Percentiles rank a stretch among this genome's conserved stretches.
Evolutionary conservation across 768 basidiomycete genomes (phyloP).

Genomic region (Pleurotus pulmonarius): DNA sequence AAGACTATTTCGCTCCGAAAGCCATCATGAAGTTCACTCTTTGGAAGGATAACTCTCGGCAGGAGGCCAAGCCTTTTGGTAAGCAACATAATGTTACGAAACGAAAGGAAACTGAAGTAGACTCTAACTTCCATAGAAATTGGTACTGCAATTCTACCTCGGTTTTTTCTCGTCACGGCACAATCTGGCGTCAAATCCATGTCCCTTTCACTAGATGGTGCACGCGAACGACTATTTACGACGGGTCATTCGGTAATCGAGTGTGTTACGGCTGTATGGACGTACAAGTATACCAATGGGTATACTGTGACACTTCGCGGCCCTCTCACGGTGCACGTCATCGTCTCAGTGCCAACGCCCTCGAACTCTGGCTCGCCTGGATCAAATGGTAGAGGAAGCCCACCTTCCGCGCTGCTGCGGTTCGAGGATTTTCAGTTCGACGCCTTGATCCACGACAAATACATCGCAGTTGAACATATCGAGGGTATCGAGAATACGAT

Average conservation of each 20-base stretch:
- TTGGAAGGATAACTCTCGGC: slow-evolving; percentile 82
- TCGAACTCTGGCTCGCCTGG: slow-evolving; percentile 8
- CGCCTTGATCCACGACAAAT: slow-evolving; percentile 71
- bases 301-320: slow-evolving; percentile 77
- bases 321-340: slow-evolving; percentile 65
- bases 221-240: slow-evolving; percentile 54
- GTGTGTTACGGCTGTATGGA: slow-evolving; percentile 74
- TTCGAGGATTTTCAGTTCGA: slow-evolving; percentile 77
- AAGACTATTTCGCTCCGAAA: slow-evolving; percentile 67
- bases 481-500: slow-evolving; percentile 37
- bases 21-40: slow-evolving; percentile 76
- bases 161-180: slow-evolving; percentile 81
- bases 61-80: slow-evolving; percentile 86
- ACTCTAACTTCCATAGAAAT: slow-evolving; percentile 51
- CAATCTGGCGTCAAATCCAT: slow-evolving; percentile 85
- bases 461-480: slow-evolving; percentile 63
- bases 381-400: neutral
- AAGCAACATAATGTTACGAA: slow-evolving; percentile 20
- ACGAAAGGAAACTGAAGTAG: neutral
- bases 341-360: slow-evolving; percentile 30
- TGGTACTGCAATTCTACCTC: slow-evolving; percentile 72
- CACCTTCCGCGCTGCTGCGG: slow-evolving; percentile 39
- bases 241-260: slow-evolving; percentile 59
- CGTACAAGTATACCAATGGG: slow-evolving; percentile 75
- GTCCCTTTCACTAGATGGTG: slow-evolving; percentile 75